Percentiles rank a stretch among this genome's conserved stretches.
Evolutionary conservation across 768 basidiomycete genomes (phyloP).

Genomic region (Leucosporidium yakuticum): DNA sequence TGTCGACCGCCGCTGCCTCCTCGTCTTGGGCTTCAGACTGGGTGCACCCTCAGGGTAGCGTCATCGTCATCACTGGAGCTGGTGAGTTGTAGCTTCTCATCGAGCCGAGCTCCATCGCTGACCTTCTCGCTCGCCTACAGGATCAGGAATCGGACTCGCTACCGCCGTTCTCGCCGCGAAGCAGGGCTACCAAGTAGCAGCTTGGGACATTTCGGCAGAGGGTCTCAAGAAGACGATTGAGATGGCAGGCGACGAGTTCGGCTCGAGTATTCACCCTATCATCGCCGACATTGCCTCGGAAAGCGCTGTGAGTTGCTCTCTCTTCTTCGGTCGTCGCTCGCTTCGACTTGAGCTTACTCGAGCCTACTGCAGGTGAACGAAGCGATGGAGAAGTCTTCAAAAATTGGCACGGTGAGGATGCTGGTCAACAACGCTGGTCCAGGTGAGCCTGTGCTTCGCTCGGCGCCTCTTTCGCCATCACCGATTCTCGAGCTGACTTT

Average conservation of each 20-base stretch:
- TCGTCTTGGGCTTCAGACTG: background rate
- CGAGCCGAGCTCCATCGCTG: background rate
- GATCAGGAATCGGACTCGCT: background rate
- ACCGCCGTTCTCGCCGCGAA: background rate
- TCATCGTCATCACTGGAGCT: background rate
- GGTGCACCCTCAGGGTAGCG: background rate
- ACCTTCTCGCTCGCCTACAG: background rate
- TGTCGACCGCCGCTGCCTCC: background rate
- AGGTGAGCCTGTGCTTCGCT: too few species aligned
- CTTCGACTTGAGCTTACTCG: too few species aligned
- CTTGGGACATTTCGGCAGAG: background rate
- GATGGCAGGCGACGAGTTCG: background rate
- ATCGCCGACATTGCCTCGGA: background rate
- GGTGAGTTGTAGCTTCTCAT: background rate
- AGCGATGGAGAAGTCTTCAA: background rate
- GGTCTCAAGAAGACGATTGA: background rate
- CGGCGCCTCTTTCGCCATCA: too few species aligned
- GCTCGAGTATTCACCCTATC: background rate
- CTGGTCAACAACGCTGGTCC: background rate
- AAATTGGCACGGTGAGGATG: background rate
- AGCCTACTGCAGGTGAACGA: background rate
- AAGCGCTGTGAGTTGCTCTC: background rate
- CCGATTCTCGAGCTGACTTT: too few species aligned
- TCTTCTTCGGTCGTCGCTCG: too few species aligned
- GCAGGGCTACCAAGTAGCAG: background rate